Evolutionary conservation across 164 flowering plant species (phyloP), one percentile per base, ranked within the genome.

Genomic region (Chimonanthus salicifolius): DNA sequence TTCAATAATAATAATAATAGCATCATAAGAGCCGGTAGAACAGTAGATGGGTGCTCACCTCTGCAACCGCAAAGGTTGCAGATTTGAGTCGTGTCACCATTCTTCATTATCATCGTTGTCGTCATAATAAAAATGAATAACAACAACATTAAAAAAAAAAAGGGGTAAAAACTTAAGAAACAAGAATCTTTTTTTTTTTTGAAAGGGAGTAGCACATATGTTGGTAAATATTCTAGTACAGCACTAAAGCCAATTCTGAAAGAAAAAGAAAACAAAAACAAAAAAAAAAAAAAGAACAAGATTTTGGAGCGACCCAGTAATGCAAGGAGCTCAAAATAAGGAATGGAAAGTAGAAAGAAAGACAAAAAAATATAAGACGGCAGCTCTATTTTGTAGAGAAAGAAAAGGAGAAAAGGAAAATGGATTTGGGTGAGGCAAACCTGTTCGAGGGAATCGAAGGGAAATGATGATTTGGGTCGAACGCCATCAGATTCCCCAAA

Each of bases 401-500:
- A 48, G 45, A 63, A 20, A 49, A 13, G 43, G n/a, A 71, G 20
- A 1, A 8, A 66, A 16, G n/a, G 21, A 33, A 49, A 49, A 49
- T 5, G 51, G 51, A 5, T 9, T 49, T 54, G 43, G 20, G 44
- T 33, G 33, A 33, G 33, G 33, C 33, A 8, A 47, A 92, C 97
- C 96, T 92, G 78, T 88, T 81, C 54, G 89, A 63, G 2, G 91
- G 88, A 2, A 75, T 45, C 68, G 92, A 80, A 7, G 83, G 47
- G 72, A 92, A 90, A 65, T 75, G 80, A 71, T 87, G 90, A 74
- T 74, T 79, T 9, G 85, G 85, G 78, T 94, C 82, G 77, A 80
- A 88, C 4, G 91, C 96, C 88, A 83, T 70, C 47, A 94, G 88
- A 78, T 90, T 82, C 0, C 97, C 98, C 62, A 92, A 71, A 82